Evolutionary conservation across 1,139 yeast species (phyloP).

Genomic region (Kurtzmaniella quercitrusa): DNA sequence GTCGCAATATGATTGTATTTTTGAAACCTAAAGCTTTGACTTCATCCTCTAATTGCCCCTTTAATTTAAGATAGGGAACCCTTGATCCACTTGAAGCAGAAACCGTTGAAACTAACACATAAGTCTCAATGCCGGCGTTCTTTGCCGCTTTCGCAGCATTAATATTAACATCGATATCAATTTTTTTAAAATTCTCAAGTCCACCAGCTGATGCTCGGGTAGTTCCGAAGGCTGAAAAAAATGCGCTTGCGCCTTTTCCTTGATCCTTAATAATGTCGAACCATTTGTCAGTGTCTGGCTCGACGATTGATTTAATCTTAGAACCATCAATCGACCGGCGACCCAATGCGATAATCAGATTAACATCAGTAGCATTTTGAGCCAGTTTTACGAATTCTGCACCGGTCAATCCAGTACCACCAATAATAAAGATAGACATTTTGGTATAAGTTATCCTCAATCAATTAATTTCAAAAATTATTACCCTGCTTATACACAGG

Average conservation of each 20-base stretch:
- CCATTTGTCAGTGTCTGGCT: constrained; percentile 43
- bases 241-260: constrained; percentile 20
- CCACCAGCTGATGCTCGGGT: constrained; percentile 70
- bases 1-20: constrained; percentile 65
- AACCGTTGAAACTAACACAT: constrained; percentile 56
- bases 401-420: constrained; percentile 66
- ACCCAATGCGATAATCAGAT: constrained; percentile 40
- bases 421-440: constrained; percentile 38
- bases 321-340: constrained; percentile 29
- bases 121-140: constrained; percentile 58
- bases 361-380: constrained; percentile 23
- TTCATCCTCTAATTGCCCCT: constrained; percentile 64
- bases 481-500: neutral
- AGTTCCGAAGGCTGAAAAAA: constrained; percentile 71
- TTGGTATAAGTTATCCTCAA: neutral
- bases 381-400: constrained; percentile 38
- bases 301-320: constrained; percentile 29
- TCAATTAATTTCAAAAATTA: neutral
- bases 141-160: constrained; percentile 68
- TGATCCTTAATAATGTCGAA: constrained; percentile 17
- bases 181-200: constrained; percentile 52
- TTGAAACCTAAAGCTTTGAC: constrained; percentile 56
- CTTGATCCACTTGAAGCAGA: constrained; percentile 55
- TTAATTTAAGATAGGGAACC: constrained; percentile 56
- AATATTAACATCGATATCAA: constrained; percentile 68